Evolutionary conservation across 2,329 filamentous ascomycete species (phyloP).

Genomic region (Claviceps digitariae): DNA sequence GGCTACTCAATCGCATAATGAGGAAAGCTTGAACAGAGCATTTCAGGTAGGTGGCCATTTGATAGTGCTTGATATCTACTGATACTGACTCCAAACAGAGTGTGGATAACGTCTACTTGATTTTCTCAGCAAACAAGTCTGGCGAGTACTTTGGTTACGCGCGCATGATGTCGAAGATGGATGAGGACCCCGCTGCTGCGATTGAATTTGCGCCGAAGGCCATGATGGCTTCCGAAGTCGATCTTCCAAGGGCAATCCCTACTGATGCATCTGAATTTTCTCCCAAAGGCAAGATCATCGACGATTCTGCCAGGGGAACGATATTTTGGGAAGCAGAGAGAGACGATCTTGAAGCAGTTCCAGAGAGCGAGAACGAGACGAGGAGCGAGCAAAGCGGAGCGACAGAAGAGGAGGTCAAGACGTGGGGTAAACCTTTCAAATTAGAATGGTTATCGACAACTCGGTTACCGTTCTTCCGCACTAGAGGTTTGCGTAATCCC

Average conservation of each 20-base stretch:
- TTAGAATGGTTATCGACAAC: slow-evolving; percentile 82
- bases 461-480: slow-evolving; percentile 76
- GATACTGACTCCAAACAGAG: slow-evolving; percentile 31
- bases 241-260: slow-evolving; percentile 65
- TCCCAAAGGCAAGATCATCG: slow-evolving; percentile 76
- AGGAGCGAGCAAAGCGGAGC: slow-evolving; percentile 25
- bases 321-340: slow-evolving; percentile 89
- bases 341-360: slow-evolving; percentile 34
- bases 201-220: slow-evolving; percentile 56
- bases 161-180: slow-evolving; percentile 74
- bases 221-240: slow-evolving; percentile 38
- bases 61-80: background rate
- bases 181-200: slow-evolving; percentile 57
- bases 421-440: slow-evolving; percentile 83
- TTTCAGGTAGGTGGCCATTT: slow-evolving; percentile 51
- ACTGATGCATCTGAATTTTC: slow-evolving; percentile 67
- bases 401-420: slow-evolving; percentile 40
- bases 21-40: slow-evolving; percentile 67
- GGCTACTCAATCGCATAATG: slow-evolving; percentile 92
- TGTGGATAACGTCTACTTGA: slow-evolving; percentile 72
- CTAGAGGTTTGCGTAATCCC: slow-evolving; percentile 73
- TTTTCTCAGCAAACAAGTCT: slow-evolving; percentile 96
- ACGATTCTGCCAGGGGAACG: slow-evolving; percentile 84
- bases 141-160: slow-evolving; percentile 96
- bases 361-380: slow-evolving; percentile 29